Evolutionary conservation across 331 rosid species (phyloP), one percentile per base, ranked within the genome.

Genomic region (Quercus phellos): DNA sequence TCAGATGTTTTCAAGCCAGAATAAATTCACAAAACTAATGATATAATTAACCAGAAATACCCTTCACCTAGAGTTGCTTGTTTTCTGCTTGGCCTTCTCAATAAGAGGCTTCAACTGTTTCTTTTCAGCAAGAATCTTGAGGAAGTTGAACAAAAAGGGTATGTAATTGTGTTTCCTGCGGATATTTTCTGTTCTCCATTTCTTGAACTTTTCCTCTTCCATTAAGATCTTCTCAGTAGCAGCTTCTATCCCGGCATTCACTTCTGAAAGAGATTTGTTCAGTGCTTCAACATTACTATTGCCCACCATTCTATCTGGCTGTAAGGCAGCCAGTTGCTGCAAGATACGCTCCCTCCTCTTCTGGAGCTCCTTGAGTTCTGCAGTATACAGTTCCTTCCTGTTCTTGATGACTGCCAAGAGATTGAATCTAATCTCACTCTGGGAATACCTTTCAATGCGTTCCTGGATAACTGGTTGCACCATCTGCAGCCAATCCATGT

Each of bases 101-200:
- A 94, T 92, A 55, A 92, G 97, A 67, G 98, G 97, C 90, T 88
- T 94, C 88, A 94, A 78, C 84, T 94, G 99, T 90, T 94, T 94
- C 87, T 94, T 92, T 84, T 94, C 97, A 18, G 99, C 99, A 64
- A 92, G 94, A 78, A 90, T 81, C 88, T 94, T 94, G 69, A 94
- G 94, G 72, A 94, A 94, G 90, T 92, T 92, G 67, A 94, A 94
- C 87, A 94, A 82, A 75, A 94, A 94, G 19, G 98, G 98, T 5
- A 94, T 94, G 84, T 94, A 92, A 76, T 94, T 94, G 92, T 94
- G 98, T 72, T 94, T 94, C 89, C 98, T 86, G 1, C 97, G 89
- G 64, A 89, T 88, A 80, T 94, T 94, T 80, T 92, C 97, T 6
- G 97, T 94, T 78, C 84, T 88, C 98, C 98, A 94, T 79, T 92